Percentiles rank a stretch among this genome's conserved stretches.
Conservation (phyloP, 768 basidiomycete species). For the Cyclocybe aegerita region DNA sequence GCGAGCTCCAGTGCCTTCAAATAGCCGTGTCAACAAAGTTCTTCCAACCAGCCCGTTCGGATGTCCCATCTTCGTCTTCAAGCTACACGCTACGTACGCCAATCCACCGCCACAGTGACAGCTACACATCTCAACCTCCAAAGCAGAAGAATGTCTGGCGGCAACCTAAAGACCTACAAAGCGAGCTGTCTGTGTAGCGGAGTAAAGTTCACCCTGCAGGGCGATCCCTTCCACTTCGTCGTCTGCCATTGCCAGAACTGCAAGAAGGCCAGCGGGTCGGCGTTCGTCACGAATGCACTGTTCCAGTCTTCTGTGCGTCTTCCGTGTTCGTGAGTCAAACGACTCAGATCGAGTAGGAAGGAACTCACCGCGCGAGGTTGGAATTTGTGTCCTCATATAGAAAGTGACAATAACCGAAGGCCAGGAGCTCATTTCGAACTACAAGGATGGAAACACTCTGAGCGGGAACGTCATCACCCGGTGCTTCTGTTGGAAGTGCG, state of each 20-base stretch:
- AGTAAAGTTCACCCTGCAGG: constrained; percentile 23
- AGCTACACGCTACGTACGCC: no score
- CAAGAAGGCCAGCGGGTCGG: constrained; percentile 28
- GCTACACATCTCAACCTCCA: no score
- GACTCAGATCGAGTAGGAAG: not conserved
- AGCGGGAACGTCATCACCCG: constrained; percentile 26
- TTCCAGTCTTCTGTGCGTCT: constrained; percentile 26
- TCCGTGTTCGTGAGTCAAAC: not conserved
- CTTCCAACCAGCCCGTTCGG: no score
- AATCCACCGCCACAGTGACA: no score
- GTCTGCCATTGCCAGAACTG: constrained; percentile 35
- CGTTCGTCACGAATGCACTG: constrained; percentile 30
- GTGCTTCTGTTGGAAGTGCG: constrained; percentile 30
- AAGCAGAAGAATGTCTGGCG: no score
- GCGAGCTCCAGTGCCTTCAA: no score
- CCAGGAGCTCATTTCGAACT: constrained; percentile 18
- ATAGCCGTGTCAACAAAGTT: no score
- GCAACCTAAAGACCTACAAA: constrained; percentile 7
- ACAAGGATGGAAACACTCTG: constrained; percentile 22
- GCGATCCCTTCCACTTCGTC: constrained; percentile 28
- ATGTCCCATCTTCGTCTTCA: no score
- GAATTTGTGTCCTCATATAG: constrained; percentile 8
- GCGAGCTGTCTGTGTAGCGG: constrained; percentile 28
- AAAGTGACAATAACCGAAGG: constrained; percentile 24
- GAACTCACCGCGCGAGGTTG: not conserved